Evolutionary conservation across 805 yeast species (phyloP), one percentile per base, ranked within the genome.

Genomic region (Ogataea thermomethanolica): DNA sequence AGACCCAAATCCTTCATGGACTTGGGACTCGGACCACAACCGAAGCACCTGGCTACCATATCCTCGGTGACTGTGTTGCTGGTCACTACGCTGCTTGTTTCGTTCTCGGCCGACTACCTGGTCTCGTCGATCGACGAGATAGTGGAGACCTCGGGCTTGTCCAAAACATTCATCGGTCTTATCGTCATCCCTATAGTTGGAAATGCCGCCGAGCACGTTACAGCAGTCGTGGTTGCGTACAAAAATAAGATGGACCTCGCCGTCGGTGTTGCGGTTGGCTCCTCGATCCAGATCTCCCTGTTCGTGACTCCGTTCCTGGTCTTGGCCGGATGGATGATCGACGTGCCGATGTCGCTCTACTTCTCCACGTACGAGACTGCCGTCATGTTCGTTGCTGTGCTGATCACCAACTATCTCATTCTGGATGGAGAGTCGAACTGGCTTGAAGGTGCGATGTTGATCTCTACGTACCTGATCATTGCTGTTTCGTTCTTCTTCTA

Each of bases 171-270:
- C 55, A 88, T 93, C 55, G 98, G 98, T 61, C 71, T 93, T 51
- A 83, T 93, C 52, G 79, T 93, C 33, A 83, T 93, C 47, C 99
- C 99, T 29, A 91, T 93, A 48, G 98, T 93, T 21, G 99, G 98
- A 41, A 93, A 93, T 56, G 99, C 99, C 3, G 98, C 98, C 9
- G 99, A 93, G 64, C 99, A 93, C 64, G 98, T 88, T 37, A 93
- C 99, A 13, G 96, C 98, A 3, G 84, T 93, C 26, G 76, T 88
- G 46, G 98, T 93, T 35, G 98, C 99, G 15, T 78, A 81, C 74
- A 89, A 89, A 66, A 87, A 93, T 65, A 93, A 93, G 67, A 93
- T 93, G 96, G 98, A 93, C 62, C 74, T 93, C 44, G 97, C 99
- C 10, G 76, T 93, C 51, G 95, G 96, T 43, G 98, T 93, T 33